Evolutionary conservation across 73 alveolate species (phyloP).

Genomic region (Tetrahymena elliotti): DNA sequence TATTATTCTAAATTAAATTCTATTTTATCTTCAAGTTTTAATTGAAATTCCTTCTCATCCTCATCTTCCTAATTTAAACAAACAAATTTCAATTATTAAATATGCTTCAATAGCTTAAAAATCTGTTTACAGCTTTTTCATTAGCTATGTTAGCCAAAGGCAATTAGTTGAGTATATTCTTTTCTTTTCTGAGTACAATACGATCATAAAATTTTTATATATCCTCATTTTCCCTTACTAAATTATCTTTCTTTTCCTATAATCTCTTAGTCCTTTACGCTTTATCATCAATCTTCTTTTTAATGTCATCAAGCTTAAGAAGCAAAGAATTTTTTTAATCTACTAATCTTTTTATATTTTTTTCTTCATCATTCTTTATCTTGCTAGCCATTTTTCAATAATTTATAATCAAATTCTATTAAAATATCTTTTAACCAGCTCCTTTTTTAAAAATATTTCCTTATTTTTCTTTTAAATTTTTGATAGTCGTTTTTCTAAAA

Average conservation of each 20-base stretch:
- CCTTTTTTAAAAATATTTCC: background rate
- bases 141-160: background rate
- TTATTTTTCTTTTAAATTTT: background rate
- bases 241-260: background rate
- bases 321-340: background rate
- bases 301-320: background rate
- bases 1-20: background rate
- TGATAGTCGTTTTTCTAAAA: background rate
- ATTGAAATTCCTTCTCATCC: background rate
- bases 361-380: background rate
- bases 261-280: background rate
- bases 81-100: background rate
- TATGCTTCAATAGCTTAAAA: no score
- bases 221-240: background rate
- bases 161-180: background rate
- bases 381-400: background rate
- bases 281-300: background rate
- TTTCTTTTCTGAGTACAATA: background rate
- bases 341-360: background rate
- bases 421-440: background rate
- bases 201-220: background rate
- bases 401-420: background rate
- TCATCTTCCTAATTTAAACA: background rate
- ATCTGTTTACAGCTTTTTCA: background rate
- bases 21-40: background rate